Conservation (phyloP, 495 filamentous ascomycete species). For the Penicillium parvum region DNA sequence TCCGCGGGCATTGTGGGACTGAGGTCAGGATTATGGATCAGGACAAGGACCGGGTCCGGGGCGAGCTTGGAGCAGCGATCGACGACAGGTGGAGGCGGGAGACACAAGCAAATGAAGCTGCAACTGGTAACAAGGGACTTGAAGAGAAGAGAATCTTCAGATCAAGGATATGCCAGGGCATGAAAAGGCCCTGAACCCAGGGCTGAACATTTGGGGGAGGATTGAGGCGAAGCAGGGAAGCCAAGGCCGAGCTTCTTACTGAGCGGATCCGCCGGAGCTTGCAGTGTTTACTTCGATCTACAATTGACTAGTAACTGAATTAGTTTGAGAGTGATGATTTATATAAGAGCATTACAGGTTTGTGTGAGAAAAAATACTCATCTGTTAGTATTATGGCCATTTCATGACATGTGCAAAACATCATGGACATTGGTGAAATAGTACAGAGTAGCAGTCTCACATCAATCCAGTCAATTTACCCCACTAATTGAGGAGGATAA, state of each 20-base stretch:
- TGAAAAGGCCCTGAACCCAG: conserved; percentile 6
- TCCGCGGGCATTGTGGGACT: conserved; percentile 47
- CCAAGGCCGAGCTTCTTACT: background rate
- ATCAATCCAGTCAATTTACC: background rate
- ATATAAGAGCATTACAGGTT: too few relatives aligned
- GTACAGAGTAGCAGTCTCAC: too few relatives aligned
- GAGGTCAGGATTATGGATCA: conserved; percentile 4
- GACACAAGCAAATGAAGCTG: background rate
- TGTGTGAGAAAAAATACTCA: too few relatives aligned
- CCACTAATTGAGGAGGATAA: too few relatives aligned
- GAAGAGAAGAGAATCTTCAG: background rate
- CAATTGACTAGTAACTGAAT: too few relatives aligned
- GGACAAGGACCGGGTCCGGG: conserved; percentile 5
- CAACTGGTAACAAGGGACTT: background rate
- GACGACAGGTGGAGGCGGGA: conserved; percentile 2
- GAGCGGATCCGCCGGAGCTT: conserved; percentile 11
- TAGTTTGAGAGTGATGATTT: too few relatives aligned
- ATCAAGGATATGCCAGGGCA: too few relatives aligned
- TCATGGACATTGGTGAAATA: too few relatives aligned
- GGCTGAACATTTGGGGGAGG: conserved; percentile 6
- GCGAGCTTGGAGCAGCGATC: conserved; percentile 2
- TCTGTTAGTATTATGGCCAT: too few relatives aligned
- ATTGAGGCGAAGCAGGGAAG: conserved; percentile 6
- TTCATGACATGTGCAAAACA: too few relatives aligned
- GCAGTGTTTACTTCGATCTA: conserved; percentile 4